Base-by-base conservation (phyloP, 1,139 yeast species). In the Blastobotrys indianensis region DNA sequence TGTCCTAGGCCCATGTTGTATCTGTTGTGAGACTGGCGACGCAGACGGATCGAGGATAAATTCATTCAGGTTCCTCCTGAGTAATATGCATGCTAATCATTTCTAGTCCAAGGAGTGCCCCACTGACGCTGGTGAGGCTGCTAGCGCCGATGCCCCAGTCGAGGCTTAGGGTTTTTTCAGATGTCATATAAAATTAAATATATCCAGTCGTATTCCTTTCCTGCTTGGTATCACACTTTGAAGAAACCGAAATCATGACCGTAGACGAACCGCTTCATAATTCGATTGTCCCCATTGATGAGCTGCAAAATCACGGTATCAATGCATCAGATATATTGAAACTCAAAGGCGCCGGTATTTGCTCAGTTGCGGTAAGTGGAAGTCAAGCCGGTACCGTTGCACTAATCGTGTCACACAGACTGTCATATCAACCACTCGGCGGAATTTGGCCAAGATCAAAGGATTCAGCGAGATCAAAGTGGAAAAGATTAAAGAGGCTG, bases 401-500 rank as follows among this genome's bases (percentile, higher is more conserved):
- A 32, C 34, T 37, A 32, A 39, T 4, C 30, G 8, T 16, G 17
- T 17, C n/a, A 30, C 16, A 11, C 38, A 73, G 77, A 68, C 79
- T 2, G 77, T 74, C 1, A 61, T 76, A 12, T 74, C 82, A 11
- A 74, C 76, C 0, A 78, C 82, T 1, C 68, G 79, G 51, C 65
- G 82, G 47, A 75, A 75, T 48, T 51, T 77, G 47, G 62, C 73
- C 37, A 77, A 76, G 57, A 74, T 77, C 41, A 75, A 75, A 53
- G 81, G 82, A 0, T 59, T 78, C 35, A 74, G 80, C 54, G 83
- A 76, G 51, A 72, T 73, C 12, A 79, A 79, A 55, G 82, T 78
- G 11, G 82, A 78, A 37, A 79, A 78, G 34, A 75, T 79, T 48
- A 79, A 79, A 57, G 83, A 79, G 51, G 82, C 82, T 1, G 80